These are phyloP conservation scores for Tetrapyrgos nigripes DNA, from an alignment of 1,284 basidiomycete species.

Conservation along the genomic window DNA sequence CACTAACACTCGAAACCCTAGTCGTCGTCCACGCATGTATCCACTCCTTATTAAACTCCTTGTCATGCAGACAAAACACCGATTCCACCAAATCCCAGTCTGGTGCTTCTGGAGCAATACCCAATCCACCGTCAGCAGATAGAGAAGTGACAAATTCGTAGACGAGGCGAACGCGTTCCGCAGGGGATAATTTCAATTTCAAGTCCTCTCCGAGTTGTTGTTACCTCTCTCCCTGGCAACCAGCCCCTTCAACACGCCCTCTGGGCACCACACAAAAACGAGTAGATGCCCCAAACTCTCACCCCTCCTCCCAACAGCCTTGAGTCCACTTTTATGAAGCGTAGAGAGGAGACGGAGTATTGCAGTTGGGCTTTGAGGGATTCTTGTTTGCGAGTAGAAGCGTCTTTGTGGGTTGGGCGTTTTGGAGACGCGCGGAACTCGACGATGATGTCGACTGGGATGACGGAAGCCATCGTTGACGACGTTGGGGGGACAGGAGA, in stretches of 20 bases:
- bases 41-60: slow-evolving; percentile 79
- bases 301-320: slow-evolving; percentile 75
- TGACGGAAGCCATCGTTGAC: slow-evolving; percentile 46
- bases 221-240: slow-evolving; percentile 77
- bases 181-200: slow-evolving; percentile 58
- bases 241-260: slow-evolving; percentile 66
- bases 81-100: slow-evolving; percentile 84
- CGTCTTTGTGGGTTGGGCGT: slow-evolving; percentile 64
- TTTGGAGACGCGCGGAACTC: slow-evolving; percentile 67
- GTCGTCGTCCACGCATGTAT: slow-evolving; percentile 68
- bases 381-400: no score
- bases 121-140: slow-evolving; percentile 76
- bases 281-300: slow-evolving; percentile 80
- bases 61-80: slow-evolving; percentile 86
- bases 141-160: slow-evolving; percentile 79
- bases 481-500: no score
- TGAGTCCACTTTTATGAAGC: slow-evolving; percentile 66
- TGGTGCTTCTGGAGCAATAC: slow-evolving; percentile 71
- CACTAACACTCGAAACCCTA: slow-evolving; percentile 63
- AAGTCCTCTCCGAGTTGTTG: slow-evolving; percentile 44
- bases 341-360: slow-evolving; percentile 70
- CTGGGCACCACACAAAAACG: slow-evolving; percentile 80
- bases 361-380: slow-evolving; percentile 70
- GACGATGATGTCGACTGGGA: slow-evolving; percentile 69
- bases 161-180: slow-evolving; percentile 83